Evolutionary conservation across 176 grass and related monocot species (phyloP), one percentile per base, ranked within the genome.

Genomic region (Melocanna baccifera): DNA sequence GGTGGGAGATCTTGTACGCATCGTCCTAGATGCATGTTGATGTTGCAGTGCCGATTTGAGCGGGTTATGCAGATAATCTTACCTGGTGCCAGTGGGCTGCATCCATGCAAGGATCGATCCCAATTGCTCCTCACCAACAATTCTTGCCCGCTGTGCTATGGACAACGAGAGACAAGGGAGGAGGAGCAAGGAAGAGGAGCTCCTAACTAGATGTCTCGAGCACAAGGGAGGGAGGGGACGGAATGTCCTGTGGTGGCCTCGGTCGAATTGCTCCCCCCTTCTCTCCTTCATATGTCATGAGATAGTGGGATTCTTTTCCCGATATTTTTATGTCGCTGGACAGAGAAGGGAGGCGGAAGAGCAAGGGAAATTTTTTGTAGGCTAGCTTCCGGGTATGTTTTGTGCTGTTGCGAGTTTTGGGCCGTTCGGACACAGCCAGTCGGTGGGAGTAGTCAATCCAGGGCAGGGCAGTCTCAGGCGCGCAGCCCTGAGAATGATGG

Each of bases 71-170:
- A 51, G 77, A 75, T 34, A 15, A 83, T 55, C 32, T 89, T 80
- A 93, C 92, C 92, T 97, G 94, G 51, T 85, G 88, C 94, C 94
- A 97, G 82, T 89, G 92, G 53, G 90, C 86, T 18, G 94, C 78
- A 78, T 97, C 94, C 94, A 97, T 97, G 83, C 89, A 92, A 89
- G 73, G 75, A 70, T 91, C 61, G 75, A 69, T 73, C 85, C 56
- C 69, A 86, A 84, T 72, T 71, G 51, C 67, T 67, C 64, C 55
- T 83, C 57, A 0, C 57, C 65, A n/a, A 66, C 61, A 82, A 67
- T 86, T 65, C 72, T 58, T 25, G 16, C 56, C 13, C 9, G 26
- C 36, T 2, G 73, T 14, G 62, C 63, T 77, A 69, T 25, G 73
- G 67, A 56, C 79, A 63, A 57, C 37, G 47, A 47, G 11, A 26